Conservation (phyloP, 1,284 basidiomycete species). For the Trametes sp. region DNA sequence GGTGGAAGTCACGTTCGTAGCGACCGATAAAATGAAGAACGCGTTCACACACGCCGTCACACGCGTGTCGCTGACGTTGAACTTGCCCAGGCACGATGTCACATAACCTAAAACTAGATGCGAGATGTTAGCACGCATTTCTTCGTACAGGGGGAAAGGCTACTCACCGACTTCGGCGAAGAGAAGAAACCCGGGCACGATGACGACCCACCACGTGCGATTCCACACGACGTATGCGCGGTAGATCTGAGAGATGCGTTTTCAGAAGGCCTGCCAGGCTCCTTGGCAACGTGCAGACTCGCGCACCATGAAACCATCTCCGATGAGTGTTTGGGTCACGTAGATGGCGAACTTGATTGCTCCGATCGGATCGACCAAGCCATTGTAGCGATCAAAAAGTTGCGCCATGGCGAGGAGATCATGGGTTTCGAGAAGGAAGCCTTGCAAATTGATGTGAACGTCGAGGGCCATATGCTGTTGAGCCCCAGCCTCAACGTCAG, state of each 20-base stretch:
- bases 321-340: constrained; percentile 25
- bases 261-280: neutral
- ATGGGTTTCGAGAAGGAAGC: constrained; percentile 1
- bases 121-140: neutral
- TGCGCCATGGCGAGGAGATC: constrained; percentile 6
- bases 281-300: neutral
- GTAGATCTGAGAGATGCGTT: constrained; percentile 13
- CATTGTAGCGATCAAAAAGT: constrained; percentile 6
- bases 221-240: constrained; percentile 25
- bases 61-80: neutral
- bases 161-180: constrained; percentile 18
- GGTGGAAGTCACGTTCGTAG: constrained; percentile 11
- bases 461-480: constrained; percentile 20
- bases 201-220: neutral
- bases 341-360: constrained; percentile 21
- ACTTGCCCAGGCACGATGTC: constrained; percentile 6
- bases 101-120: neutral
- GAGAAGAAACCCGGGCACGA: constrained; percentile 13
- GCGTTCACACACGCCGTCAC: constrained; percentile 11
- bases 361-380: constrained; percentile 11
- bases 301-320: constrained; percentile 24
- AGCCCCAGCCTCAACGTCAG: neutral
- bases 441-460: constrained; percentile 5
- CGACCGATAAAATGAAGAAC: constrained; percentile 18
- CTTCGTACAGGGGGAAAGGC: too few species aligned